A percentile compares a stretch with the other conserved stretches of the same genome.
These are phyloP conservation scores for Casuarina cunninghamiana DNA, from an alignment of 306 rosid genomes.

Conservation along the genomic window DNA sequence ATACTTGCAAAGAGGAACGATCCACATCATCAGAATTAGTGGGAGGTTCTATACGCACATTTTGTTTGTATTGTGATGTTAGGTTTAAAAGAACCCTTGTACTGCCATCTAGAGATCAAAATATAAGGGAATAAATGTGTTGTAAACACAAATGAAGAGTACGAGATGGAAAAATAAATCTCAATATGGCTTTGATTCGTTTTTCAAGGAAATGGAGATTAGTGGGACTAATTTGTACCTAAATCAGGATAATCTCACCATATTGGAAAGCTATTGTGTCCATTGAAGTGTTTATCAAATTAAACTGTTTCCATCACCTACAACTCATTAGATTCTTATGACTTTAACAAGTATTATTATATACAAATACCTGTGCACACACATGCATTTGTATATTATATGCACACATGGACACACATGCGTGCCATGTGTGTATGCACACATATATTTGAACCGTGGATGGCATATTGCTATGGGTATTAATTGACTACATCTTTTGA, in stretches of 20 bases:
- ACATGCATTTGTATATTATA: background rate
- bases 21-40: too few species aligned
- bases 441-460: background rate
- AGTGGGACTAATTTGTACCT: background rate
- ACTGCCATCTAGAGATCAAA: too few species aligned
- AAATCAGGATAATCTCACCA: background rate
- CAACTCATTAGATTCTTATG: slow-evolving; percentile 12
- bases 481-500: slow-evolving; percentile 12
- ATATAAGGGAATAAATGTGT: too few species aligned
- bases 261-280: background rate
- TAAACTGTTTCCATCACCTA: slow-evolving; percentile 3
- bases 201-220: background rate
- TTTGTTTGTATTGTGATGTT: too few species aligned
- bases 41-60: too few species aligned
- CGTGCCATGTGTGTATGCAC: background rate
- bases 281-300: background rate
- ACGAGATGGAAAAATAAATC: too few species aligned
- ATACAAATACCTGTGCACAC: background rate
- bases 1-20: too few species aligned
- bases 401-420: background rate
- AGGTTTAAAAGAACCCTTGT: too few species aligned
- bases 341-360: background rate
- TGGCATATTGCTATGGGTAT: background rate
- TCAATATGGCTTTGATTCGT: background rate
- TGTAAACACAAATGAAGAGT: too few species aligned